Base-by-base conservation (phyloP, 2,329 filamentous ascomycete species). In the Pyrenophora teres region DNA sequence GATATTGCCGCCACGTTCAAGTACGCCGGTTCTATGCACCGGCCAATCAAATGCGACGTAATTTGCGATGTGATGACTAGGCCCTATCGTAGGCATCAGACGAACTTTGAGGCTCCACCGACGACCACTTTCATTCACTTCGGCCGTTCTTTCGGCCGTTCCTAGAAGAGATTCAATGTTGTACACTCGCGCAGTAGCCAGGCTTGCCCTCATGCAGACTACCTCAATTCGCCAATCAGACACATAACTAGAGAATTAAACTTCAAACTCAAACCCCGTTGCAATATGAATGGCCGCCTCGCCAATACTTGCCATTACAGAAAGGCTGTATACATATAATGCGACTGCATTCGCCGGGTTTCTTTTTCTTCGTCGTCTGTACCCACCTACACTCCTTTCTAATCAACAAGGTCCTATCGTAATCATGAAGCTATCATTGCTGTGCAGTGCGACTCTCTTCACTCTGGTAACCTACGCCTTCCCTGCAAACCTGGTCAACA, bases 371-470 rank as follows among this genome's bases (percentile, higher is more conserved):
- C 21, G 21, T 27, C 32, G 18, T 9, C 19, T 23, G 23, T 25
- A 25, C 9, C 27, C n/a, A 36, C n/a, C 15, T 27, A 42, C 39
- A 41, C 38, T 41, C 45, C 27, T 41, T 48, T 21, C 41, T 21
- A 36, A 36, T 23, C 33, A 32, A 37, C 15, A 19, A 40, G 25
- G 23, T 42, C 9, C 10, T 23, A 16, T 52, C 33, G 19, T 37
- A 48, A 52, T 16, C 36, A 59, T 56, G 56, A 59, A 46, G 38
- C 18, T 41, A 8, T 54, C 46, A 23, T 19, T 59, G 13, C 39
- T 59, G 40, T 54, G 46, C 33, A 54, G 50, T 39, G 47, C 54
- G 40, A 39, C 46, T 19, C 44, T 59, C 10, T 54, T 59, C 31
- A 39, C 56, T 23, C 45, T 53, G 47, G 40, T 50, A 19, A 41